Percentiles rank a stretch among this genome's conserved stretches.
phyloP scores from a whole-genome alignment of 345 rosid species.

The Euphorbia peplus region DNA sequence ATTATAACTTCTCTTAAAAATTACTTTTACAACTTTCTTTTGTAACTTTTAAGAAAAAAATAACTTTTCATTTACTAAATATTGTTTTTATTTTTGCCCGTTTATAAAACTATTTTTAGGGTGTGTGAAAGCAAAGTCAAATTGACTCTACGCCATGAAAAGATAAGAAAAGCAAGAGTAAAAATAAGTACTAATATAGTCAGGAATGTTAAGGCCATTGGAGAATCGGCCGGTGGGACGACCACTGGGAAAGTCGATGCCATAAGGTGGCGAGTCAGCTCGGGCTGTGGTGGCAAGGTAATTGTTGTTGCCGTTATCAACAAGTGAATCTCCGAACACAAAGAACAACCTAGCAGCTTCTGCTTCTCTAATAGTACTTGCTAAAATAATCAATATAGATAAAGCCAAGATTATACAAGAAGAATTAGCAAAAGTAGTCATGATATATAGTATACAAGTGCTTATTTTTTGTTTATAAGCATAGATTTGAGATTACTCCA shows the following conservation, averaged over 20 bases:
- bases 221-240: conserved; percentile 30
- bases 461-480: no score
- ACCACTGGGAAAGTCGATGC: conserved; percentile 26
- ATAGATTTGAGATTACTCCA: not conserved
- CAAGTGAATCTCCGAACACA: conserved; percentile 29
- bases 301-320: conserved; percentile 29
- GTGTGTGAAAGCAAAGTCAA: no score
- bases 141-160: no score
- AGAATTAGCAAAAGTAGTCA: not conserved
- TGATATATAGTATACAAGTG: not conserved
- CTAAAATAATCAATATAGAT: not conserved
- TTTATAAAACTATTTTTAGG: no score
- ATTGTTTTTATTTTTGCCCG: no score
- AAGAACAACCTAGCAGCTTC: conserved; percentile 24
- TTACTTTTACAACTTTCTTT: no score
- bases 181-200: conserved; percentile 9
- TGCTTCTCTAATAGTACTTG: not conserved
- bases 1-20: no score
- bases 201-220: conserved; percentile 24
- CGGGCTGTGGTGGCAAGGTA: conserved; percentile 21
- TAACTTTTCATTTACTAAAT: no score
- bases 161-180: not conserved
- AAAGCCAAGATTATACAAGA: not conserved
- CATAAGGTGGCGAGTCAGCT: conserved; percentile 22
- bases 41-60: no score